Conservation (phyloP, 352 stramenopile genomes). For the Blastocystis sp. region DNA sequence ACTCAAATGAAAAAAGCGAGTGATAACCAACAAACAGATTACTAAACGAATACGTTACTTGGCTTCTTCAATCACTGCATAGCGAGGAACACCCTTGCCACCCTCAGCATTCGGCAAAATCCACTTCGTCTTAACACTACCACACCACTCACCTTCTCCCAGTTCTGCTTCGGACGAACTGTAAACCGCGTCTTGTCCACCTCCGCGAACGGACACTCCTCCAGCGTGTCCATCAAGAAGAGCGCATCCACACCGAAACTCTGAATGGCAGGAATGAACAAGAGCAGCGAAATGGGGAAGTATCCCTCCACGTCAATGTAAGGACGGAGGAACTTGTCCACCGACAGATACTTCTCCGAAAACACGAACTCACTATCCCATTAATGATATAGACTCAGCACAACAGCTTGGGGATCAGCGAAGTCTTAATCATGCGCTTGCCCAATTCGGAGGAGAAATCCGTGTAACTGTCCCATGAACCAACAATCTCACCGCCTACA, state of each 20-base stretch:
- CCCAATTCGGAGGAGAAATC: conserved; percentile 26
- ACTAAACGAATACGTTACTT: not conserved
- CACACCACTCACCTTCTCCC: conserved; percentile 13
- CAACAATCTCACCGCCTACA: not conserved
- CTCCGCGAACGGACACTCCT: not conserved
- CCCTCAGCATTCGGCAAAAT: not conserved
- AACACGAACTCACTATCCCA: conserved; percentile 41
- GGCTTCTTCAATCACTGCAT: not conserved
- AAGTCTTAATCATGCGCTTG: not conserved
- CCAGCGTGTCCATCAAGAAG: not conserved
- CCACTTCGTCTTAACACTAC: not conserved
- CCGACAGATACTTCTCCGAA: conserved; percentile 37
- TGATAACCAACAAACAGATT: not conserved
- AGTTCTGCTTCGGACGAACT: conserved; percentile 39
- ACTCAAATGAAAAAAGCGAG: not conserved
- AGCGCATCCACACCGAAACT: not conserved
- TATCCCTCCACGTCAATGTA: conserved; percentile 56
- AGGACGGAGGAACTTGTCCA: conserved; percentile 39
- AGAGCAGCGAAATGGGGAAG: conserved; percentile 39
- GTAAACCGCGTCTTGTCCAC: conserved; percentile 21
- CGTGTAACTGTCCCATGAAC: conserved; percentile 5
- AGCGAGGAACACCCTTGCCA: not conserved
- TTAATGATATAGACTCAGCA: not conserved
- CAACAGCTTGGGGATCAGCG: conserved; percentile 27
- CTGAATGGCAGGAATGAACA: conserved; percentile 50